Percentiles rank a stretch among this genome's conserved stretches.
phyloP scores from a whole-genome alignment of 139 green algal genomes.

The Chlorella sp. region DNA sequence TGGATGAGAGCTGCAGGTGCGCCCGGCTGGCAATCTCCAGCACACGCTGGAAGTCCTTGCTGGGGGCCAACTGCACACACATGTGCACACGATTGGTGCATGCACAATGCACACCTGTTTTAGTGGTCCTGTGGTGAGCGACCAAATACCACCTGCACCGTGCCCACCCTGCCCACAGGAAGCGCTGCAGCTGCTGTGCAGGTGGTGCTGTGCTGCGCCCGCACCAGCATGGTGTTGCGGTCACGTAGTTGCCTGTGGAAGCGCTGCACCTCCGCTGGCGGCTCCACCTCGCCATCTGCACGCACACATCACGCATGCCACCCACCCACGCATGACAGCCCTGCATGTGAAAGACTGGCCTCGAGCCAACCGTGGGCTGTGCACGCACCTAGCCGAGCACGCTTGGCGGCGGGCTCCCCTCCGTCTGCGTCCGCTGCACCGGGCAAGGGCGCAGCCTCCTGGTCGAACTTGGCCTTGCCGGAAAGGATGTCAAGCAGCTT shows the following conservation, averaged over 20 bases:
- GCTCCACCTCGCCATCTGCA: not conserved
- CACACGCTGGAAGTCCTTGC: slow-evolving; percentile 25
- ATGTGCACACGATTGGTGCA: not conserved
- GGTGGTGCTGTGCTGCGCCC: not conserved
- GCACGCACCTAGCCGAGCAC: not conserved
- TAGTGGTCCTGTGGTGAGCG: not conserved
- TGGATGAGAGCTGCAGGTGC: not conserved
- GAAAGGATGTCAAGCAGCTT: not conserved
- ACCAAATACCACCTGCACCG: not conserved
- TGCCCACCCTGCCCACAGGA: not conserved
- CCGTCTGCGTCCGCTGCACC: not conserved
- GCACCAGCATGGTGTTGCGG: slow-evolving; percentile 50
- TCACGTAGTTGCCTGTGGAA: slow-evolving; percentile 33
- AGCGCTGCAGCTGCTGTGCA: not conserved
- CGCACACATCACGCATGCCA: not conserved
- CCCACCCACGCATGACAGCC: too few species aligned
- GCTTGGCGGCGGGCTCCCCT: not conserved
- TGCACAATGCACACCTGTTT: too few species aligned
- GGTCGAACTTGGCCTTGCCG: not conserved
- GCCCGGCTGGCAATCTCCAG: slow-evolving; percentile 13
- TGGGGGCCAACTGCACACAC: slow-evolving; percentile 13
- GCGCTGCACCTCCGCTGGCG: not conserved
- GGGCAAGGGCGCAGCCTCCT: not conserved
- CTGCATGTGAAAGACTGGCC: not conserved
- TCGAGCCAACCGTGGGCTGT: not conserved